Evolutionary conservation across 371 early-diverging fungal species (phyloP).

Genomic region (Rhizopus arrhizus): DNA sequence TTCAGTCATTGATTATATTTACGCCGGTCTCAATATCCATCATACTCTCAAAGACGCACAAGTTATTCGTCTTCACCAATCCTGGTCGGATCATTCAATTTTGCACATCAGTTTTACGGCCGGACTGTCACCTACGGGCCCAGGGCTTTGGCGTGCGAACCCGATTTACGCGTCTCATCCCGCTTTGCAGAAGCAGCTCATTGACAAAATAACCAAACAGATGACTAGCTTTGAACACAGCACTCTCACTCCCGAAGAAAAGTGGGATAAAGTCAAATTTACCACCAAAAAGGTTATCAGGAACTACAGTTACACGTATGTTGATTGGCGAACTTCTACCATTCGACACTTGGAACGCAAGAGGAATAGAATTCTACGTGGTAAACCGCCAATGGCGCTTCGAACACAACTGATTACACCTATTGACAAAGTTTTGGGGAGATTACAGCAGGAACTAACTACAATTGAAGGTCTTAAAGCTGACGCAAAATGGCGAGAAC

Average conservation of each 20-base stretch:
- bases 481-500: conserved; percentile 5
- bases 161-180: not conserved
- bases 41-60: not conserved
- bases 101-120: not conserved
- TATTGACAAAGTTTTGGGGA: not conserved
- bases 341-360: not conserved
- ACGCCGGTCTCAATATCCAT: not conserved
- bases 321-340: not conserved
- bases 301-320: not conserved
- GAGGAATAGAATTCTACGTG: conserved; percentile 1
- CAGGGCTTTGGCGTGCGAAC: conserved; percentile 20
- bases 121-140: conserved; percentile 1
- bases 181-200: not conserved
- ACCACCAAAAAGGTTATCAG: not conserved
- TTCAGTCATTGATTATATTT: conserved; percentile 11
- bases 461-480: conserved; percentile 1
- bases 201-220: not conserved
- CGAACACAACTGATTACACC: conserved; percentile 2
- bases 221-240: not conserved
- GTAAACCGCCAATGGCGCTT: not conserved
- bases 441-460: not conserved
- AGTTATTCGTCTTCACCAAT: not conserved
- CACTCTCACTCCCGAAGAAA: not conserved
- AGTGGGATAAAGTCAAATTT: conserved; percentile 14
- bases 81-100: conserved; percentile 11